Percentiles rank a stretch among this genome's conserved stretches.
phyloP scores from a whole-genome alignment of 2,329 filamentous ascomycete species.

The Scytalidium sp. region DNA sequence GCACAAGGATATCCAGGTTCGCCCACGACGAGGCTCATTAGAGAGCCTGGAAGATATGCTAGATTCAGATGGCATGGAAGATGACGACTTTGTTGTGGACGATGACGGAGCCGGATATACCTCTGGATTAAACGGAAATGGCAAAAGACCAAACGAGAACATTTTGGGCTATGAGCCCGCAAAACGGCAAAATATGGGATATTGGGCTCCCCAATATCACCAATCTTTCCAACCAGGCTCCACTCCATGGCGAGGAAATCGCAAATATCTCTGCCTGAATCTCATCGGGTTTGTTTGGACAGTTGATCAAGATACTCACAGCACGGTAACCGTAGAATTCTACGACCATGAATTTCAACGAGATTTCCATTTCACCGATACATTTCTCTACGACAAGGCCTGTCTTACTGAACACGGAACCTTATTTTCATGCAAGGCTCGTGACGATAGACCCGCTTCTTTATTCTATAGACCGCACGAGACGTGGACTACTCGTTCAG shows the following conservation, averaged over 20 bases:
- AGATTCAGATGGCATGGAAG: constrained; percentile 51
- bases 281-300: constrained; percentile 96
- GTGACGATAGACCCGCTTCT: constrained; percentile 62
- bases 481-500: constrained; percentile 86
- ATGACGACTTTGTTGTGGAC: constrained; percentile 83
- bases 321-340: constrained; percentile 96
- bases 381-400: constrained; percentile 93
- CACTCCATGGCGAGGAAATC: constrained; percentile 92
- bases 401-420: constrained; percentile 84
- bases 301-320: constrained; percentile 87
- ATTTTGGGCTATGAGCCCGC: constrained; percentile 33
- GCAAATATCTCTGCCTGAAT: constrained; percentile 91
- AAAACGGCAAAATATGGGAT: constrained; percentile 29
- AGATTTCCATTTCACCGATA: constrained; percentile 97
- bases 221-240: constrained; percentile 89
- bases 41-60: constrained; percentile 85
- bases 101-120: constrained; percentile 93
- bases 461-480: constrained; percentile 98
- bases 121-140: constrained; percentile 55
- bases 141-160: constrained; percentile 56
- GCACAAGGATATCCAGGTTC: constrained; percentile 44
- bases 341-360: constrained; percentile 91
- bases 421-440: constrained; percentile 78
- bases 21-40: constrained; percentile 58
- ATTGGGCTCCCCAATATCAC: constrained; percentile 64